Evolutionary conservation across 2,329 filamentous ascomycete species (phyloP), one percentile per base, ranked within the genome.

Genomic region (Stenocarpella maydis): DNA sequence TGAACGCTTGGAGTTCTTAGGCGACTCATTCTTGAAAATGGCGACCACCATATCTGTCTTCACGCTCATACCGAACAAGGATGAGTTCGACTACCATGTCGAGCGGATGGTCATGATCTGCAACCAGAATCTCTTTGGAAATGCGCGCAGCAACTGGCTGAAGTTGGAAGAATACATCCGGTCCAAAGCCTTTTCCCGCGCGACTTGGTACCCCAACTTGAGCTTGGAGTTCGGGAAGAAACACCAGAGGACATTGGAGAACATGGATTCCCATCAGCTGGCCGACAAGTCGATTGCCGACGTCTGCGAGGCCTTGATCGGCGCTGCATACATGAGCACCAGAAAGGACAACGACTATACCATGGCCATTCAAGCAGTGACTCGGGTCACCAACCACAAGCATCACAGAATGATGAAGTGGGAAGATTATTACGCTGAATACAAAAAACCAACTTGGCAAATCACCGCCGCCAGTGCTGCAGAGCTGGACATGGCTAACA

Each of bases 1-100:
- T 75, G 96, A 99, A 78, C 88, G 96, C 15, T 85, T 98, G 0
- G 96, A 99, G 76, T 97, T 98, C 70, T 85, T 98, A 2, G 96
- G 96, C 0, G 96, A 99, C 78, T 92, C 91, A 41, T 97, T 98
- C 75, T 85, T 99, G 70, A 99, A 99, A 80, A 95, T 98, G 90
- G 93, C 93, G 14, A 98, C 95, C 0, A 95, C 95, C 0, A 94
- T 99, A 65, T 90, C 94, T 0, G 84, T 97, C 0, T 98, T 92
- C 77, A 91, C 91, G 0, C 86, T 90, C 34, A 89, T 92, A 24
- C 93, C 94, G 0, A 87, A 92, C 58, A 89, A 92, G 71, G 89
- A 94, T 73, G 96, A 99, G 76, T 97, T 91, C 60, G 90, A 93
- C 68, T 96, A 93, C 74, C 96, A 99, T 76, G 92, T 97, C 9